Base-by-base conservation (phyloP, 495 filamentous ascomycete genomes). In the Aspergillus hancockii region DNA sequence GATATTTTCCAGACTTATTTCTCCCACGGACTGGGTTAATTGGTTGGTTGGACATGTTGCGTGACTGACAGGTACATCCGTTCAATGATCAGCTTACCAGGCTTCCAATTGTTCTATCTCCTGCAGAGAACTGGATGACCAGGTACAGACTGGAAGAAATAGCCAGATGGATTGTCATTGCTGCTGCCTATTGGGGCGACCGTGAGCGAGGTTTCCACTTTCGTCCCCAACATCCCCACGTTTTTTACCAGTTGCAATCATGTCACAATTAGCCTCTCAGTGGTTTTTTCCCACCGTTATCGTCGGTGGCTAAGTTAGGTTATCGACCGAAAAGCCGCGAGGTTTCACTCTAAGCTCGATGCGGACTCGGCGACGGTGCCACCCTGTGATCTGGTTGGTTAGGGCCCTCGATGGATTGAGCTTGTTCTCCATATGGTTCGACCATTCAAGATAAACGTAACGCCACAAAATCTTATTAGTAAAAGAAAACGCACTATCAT, bases 381-480 rank as follows among this genome's bases (percentile, higher is more conserved):
- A 14, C 3, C 23, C 40, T 47, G 5, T 3, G 43, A 47, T 47
- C 43, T 47, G 43, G 43, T 47, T 47, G 43, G 43, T 47, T 19
- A 8, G 43, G 19, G 19, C 19, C 22, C 4, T 14, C 0, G 21
- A 6, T 23, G 43, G 43, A 47, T 8, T 21, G 43, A 47, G 43
- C 43, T 47, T 47, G 21, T 47, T 47, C 43, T 38, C 50, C 50
- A 51, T 51, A 32, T 51, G 49, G 49, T 51, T 51, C 49, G 23
- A 41, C 34, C 49, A 23, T 41, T 25, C 51, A 53, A 53, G 51
- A 53, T 47, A 47, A 47, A 47, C 43, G 43, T 53, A 53, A 53
- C 51, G 51, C 51, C 51, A 53, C 51, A 16, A n/a, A 25, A 41
- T 53, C 32, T 41, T 53, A 53, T 53, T 53, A 53, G 32, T 53